Conservation (phyloP, 768 basidiomycete genomes). For the Saitozyma sp. region DNA sequence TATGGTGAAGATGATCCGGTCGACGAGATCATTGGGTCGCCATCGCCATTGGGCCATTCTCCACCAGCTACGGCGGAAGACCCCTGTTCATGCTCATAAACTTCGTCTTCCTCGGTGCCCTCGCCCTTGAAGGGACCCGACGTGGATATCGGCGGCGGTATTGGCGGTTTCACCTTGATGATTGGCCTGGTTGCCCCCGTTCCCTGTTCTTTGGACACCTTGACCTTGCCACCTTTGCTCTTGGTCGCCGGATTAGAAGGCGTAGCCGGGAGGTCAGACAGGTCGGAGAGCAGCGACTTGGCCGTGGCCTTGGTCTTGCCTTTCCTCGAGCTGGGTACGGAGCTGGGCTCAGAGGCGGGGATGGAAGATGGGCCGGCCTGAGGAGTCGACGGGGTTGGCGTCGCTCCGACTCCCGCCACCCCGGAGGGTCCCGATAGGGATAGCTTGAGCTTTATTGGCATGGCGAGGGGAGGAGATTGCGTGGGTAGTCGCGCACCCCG, state of each 20-base stretch:
- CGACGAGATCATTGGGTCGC: not conserved
- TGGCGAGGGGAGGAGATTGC: constrained; percentile 11
- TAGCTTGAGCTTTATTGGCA: constrained; percentile 64
- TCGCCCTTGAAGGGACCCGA: too few species aligned
- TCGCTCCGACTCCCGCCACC: too few species aligned
- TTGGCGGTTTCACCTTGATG: constrained; percentile 4
- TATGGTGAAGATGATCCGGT: not conserved
- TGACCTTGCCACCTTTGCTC: too few species aligned
- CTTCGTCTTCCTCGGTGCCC: not conserved
- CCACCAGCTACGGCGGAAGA: not conserved
- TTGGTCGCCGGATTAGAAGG: too few species aligned
- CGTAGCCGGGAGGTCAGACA: too few species aligned
- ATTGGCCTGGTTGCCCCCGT: not conserved
- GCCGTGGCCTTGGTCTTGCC: constrained; percentile 13
- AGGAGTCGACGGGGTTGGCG: not conserved
- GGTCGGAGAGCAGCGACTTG: too few species aligned
- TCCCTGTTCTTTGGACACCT: not conserved
- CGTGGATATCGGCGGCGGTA: not conserved
- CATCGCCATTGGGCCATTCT: not conserved
- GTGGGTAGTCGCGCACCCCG: not conserved
- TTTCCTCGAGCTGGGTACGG: constrained; percentile 6
- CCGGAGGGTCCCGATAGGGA: constrained; percentile 8
- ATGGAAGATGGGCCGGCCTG: constrained; percentile 4
- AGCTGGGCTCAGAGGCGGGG: not conserved
- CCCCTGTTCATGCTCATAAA: not conserved